Evolutionary conservation across 495 filamentous ascomycete genomes (phyloP).

Genomic region (Recurvomyces mirabilis): DNA sequence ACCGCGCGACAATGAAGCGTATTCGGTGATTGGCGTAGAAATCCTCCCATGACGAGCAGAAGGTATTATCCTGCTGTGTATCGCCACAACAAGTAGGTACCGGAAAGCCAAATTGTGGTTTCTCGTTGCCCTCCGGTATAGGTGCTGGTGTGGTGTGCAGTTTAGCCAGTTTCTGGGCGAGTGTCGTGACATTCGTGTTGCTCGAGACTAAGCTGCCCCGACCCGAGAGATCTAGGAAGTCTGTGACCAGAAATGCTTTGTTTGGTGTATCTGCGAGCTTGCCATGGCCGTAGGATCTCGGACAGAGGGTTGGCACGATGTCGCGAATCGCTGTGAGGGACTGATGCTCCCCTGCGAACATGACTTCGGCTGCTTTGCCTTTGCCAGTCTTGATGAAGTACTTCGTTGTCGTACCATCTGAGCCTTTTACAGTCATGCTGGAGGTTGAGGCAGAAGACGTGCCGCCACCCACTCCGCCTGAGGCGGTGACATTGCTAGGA

Average conservation of each 20-base stretch:
- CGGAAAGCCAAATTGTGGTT: constrained; percentile 66
- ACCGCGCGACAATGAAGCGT: constrained; percentile 46
- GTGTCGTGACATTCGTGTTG: constrained; percentile 30
- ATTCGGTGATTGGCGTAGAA: constrained; percentile 73
- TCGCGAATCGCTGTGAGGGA: constrained; percentile 71
- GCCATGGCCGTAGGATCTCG: constrained; percentile 60
- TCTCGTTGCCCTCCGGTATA: constrained; percentile 44
- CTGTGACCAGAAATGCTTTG: constrained; percentile 63
- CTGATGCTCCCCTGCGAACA: constrained; percentile 74
- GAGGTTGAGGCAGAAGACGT: constrained; percentile 57
- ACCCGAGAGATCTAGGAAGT: constrained; percentile 59
- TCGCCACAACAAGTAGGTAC: constrained; percentile 77
- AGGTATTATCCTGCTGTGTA: constrained; percentile 67
- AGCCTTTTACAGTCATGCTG: constrained; percentile 46
- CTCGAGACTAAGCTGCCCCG: constrained; percentile 14
- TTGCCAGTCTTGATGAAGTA: constrained; percentile 77
- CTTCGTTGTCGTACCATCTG: constrained; percentile 42
- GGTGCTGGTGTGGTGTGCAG: constrained; percentile 71
- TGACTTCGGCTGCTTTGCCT: constrained; percentile 51
- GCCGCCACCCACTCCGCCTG: constrained; percentile 56
- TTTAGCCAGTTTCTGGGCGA: constrained; percentile 66
- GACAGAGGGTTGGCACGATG: constrained; percentile 62
- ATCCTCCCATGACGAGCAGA: constrained; percentile 57
- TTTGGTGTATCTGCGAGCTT: constrained; percentile 37
- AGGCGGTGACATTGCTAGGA: constrained; percentile 41